Evolutionary conservation across 805 yeast genomes (phyloP).

Genomic region (Saccharomycopsis fermentans): DNA sequence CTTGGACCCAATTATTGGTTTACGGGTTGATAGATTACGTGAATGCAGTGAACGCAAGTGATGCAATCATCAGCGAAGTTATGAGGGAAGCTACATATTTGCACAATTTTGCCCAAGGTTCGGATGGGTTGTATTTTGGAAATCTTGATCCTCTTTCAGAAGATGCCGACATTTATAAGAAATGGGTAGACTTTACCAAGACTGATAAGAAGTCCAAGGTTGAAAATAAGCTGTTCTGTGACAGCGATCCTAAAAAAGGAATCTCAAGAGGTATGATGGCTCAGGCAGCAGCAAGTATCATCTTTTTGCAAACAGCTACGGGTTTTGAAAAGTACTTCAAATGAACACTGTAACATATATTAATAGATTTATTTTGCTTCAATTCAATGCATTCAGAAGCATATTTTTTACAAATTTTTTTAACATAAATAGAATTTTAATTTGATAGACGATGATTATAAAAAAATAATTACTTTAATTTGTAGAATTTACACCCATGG

Average conservation of each 20-base stretch:
- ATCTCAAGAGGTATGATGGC: conserved; percentile 49
- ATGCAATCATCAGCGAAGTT: conserved; percentile 37
- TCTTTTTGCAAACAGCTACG: conserved; percentile 31
- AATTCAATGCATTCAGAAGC: neutral
- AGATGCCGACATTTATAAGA: conserved; percentile 39
- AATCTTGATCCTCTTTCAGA: conserved; percentile 48
- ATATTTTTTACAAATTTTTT: neutral
- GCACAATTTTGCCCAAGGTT: conserved; percentile 34
- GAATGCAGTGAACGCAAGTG: conserved; percentile 24
- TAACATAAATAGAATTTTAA: neutral
- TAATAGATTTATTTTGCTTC: neutral
- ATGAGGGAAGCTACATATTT: conserved; percentile 39
- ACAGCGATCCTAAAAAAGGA: conserved; percentile 27
- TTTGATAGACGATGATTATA: too few species aligned
- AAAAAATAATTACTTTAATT: too few species aligned
- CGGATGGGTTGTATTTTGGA: conserved; percentile 50
- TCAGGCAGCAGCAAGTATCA: conserved; percentile 56
- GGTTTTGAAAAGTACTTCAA: neutral
- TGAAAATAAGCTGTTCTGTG: conserved; percentile 40
- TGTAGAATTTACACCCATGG: too few species aligned
- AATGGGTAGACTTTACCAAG: conserved; percentile 45
- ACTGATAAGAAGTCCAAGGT: conserved; percentile 41
- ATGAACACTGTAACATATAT: neutral
- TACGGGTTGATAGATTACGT: conserved; percentile 63
- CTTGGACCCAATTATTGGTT: conserved; percentile 51